Evolutionary conservation across 306 rosid genomes (phyloP), one percentile per base, ranked within the genome.

Genomic region (Begonia loranthoides): DNA sequence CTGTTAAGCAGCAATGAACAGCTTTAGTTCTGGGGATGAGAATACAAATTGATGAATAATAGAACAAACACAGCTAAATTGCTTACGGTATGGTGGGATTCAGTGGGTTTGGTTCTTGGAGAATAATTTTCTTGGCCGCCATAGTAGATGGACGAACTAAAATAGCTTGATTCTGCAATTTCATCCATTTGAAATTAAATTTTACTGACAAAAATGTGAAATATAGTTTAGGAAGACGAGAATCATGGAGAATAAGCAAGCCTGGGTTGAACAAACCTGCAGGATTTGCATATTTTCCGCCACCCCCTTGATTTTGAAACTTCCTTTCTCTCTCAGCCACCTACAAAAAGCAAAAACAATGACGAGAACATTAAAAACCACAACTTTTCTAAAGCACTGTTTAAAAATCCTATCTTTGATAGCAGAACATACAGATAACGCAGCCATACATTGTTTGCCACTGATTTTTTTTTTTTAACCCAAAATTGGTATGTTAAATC

Each of bases 61-160:
- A 28, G 36, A 4, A 4, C 9, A 3, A 28, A 28, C 36, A 7
- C 36, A 5, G 36, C 5, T 28, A 28, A 28, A 28, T 4, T 55
- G 66, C 87, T 72, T 34, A 83, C 94, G 15, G n/a, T 39, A 51
- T 69, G 73, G 62, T 72, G 77, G 63, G 83, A 57, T 53, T 87
- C 67, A 39, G 80, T 72, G 74, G 81, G 67, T 66, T 72, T 68
- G 58, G 56, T 50, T 58, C 57, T 76, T 3, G 88, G 71, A 62
- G 82, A 70, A 73, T 81, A 84, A 64, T 74, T 81, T 69, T 83
- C 94, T 76, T 79, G 96, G 68, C 93, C 94, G 49, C 94, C 94
- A 69, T 87, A 87, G 62, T 74, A 64, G 72, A 87, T 84, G 24
- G 94, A 87, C 52, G 94, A 84, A 69, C 81, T 81, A 50, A 62